Evolutionary conservation across 2,329 filamentous ascomycete genomes (phyloP).

Genomic region (Colletotrichum plurivorum): DNA sequence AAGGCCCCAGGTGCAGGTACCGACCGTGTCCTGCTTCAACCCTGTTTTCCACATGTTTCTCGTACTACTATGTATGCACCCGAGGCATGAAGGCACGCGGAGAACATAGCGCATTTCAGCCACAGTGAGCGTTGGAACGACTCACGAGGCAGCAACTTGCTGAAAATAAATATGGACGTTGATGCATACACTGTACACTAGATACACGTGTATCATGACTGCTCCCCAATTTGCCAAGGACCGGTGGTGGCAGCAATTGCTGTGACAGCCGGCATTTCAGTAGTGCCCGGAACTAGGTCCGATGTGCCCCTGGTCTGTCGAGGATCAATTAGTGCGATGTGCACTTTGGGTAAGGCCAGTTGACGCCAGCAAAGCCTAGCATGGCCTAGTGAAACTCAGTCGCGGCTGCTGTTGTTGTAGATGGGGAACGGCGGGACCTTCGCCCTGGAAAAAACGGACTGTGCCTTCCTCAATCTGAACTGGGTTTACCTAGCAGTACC

Average conservation of each 20-base stretch:
- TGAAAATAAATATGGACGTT: not conserved
- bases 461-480: no score
- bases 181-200: not conserved
- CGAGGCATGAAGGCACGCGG: constrained; percentile 2
- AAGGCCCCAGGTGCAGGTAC: constrained; percentile 11
- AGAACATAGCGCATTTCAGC: constrained; percentile 2
- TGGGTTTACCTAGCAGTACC: no score
- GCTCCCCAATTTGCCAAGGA: no score
- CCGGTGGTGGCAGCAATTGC: constrained; percentile 3
- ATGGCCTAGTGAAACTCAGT: no score
- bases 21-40: not conserved
- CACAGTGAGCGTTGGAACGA: no score
- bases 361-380: not conserved
- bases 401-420: no score
- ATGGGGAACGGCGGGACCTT: no score
- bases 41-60: constrained; percentile 15
- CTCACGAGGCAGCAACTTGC: not conserved
- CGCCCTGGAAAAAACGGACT: no score
- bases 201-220: no score
- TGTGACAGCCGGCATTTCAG: constrained; percentile 3
- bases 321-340: constrained; percentile 16
- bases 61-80: not conserved
- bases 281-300: constrained; percentile 17
- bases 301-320: constrained; percentile 1
- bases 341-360: constrained; percentile 14